Percentiles rank a stretch among this genome's conserved stretches.
These are phyloP conservation scores for Serendipita sp. DNA, from an alignment of 768 basidiomycete genomes.

Conservation along the genomic window DNA sequence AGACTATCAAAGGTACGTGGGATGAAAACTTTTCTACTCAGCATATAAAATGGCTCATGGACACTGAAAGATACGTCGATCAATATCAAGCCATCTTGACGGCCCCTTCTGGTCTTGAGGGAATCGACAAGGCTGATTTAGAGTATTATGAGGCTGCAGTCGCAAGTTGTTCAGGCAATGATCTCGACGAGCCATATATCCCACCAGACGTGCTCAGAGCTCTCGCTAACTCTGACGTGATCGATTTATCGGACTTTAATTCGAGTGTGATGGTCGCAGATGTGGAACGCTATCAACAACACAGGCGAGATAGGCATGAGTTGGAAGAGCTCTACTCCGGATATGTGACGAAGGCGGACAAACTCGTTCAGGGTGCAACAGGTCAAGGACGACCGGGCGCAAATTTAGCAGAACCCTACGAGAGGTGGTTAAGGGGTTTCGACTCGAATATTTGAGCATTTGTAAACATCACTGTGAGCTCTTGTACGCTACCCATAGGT, in stretches of 20 bases:
- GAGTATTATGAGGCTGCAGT: not conserved
- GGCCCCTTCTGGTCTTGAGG: not conserved
- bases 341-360: not conserved
- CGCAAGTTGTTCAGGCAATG: not conserved
- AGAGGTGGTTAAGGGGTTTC: not conserved
- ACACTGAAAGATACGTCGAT: not conserved
- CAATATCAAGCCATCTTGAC: constrained; percentile 2
- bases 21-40: not conserved
- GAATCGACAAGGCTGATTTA: constrained; percentile 3
- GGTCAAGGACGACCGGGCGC: not conserved
- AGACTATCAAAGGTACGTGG: constrained; percentile 54
- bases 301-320: not conserved
- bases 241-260: not conserved
- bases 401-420: not conserved
- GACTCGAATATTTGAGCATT: not conserved
- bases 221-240: not conserved
- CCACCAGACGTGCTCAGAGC: not conserved
- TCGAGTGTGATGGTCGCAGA: not conserved
- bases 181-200: not conserved
- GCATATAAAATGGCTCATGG: not conserved
- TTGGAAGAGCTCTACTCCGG: not conserved
- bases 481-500: not conserved
- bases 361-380: not conserved
- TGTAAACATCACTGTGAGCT: not conserved
- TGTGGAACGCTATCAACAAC: not conserved